Conservation (phyloP, 1,284 basidiomycete genomes). For the Trichosporon sp. region DNA sequence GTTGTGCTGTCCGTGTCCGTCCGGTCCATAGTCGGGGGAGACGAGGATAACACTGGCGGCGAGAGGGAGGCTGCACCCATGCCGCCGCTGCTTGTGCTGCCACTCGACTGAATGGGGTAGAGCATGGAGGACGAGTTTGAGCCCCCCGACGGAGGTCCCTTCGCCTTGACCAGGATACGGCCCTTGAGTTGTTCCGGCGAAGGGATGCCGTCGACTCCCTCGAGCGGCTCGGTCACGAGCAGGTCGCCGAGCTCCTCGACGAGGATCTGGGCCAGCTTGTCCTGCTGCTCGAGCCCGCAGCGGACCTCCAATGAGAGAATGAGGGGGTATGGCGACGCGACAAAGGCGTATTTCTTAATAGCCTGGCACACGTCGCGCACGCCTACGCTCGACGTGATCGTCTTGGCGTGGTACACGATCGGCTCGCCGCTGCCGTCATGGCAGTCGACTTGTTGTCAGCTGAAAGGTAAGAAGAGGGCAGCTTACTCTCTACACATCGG, state of each 20-base stretch:
- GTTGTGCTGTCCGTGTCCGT: constrained; percentile 45
- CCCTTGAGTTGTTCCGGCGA: constrained; percentile 84
- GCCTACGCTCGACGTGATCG: constrained; percentile 83
- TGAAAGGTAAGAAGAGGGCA: neutral
- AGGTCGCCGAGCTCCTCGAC: constrained; percentile 73
- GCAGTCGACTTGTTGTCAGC: constrained; percentile 73
- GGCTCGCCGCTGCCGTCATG: constrained; percentile 86
- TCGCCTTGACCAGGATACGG: constrained; percentile 80
- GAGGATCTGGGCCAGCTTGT: constrained; percentile 77
- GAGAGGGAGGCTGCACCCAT: neutral
- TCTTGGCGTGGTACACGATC: constrained; percentile 86
- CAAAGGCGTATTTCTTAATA: constrained; percentile 89
- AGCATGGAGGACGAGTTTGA: neutral
- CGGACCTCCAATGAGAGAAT: constrained; percentile 95
- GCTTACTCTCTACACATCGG: constrained; percentile 85
- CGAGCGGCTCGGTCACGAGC: constrained; percentile 67
- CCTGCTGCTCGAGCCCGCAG: constrained; percentile 80
- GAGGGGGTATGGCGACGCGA: constrained; percentile 88
- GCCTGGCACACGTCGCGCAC: constrained; percentile 83
- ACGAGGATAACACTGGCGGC: constrained; percentile 1
- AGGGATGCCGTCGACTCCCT: constrained; percentile 64
- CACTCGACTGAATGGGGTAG: neutral
- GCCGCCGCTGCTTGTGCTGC: constrained; percentile 1
- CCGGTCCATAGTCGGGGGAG: constrained; percentile 16
- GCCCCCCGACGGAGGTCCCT: constrained; percentile 16